Conservation (phyloP, 2,329 filamentous ascomycete species). For the Ophiostoma fasciatum region DNA sequence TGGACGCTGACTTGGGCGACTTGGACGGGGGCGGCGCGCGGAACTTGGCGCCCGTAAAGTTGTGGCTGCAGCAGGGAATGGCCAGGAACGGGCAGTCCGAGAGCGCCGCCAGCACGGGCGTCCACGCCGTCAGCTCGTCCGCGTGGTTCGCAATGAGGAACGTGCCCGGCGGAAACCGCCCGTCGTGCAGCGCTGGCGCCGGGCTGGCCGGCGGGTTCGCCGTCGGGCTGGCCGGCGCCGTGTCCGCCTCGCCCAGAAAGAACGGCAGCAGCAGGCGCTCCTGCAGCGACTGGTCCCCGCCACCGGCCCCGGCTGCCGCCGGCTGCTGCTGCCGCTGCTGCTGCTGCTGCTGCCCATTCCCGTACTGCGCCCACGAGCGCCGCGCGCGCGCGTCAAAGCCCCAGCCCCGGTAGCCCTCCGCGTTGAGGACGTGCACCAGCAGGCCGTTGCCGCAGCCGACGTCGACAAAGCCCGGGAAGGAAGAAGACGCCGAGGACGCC, state of each 20-base stretch:
- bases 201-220: neutral
- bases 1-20: conserved; percentile 24
- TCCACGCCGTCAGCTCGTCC: conserved; percentile 93
- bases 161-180: conserved; percentile 55
- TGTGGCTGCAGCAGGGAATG: conserved; percentile 91
- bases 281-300: conserved; percentile 12
- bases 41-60: conserved; percentile 60
- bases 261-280: conserved; percentile 26
- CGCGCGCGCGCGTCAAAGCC: conserved; percentile 82
- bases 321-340: too few species aligned
- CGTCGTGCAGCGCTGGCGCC: conserved; percentile 31
- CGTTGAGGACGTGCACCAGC: conserved; percentile 65
- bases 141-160: conserved; percentile 97
- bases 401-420: conserved; percentile 72
- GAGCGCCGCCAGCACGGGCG: conserved; percentile 67
- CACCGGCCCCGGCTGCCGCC: neutral
- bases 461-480: conserved; percentile 83
- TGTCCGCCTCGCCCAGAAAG: conserved; percentile 3
- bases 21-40: conserved; percentile 42
- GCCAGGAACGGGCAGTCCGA: conserved; percentile 72
- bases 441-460: conserved; percentile 93
- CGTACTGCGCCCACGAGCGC: conserved; percentile 73
- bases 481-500: neutral
- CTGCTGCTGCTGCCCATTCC: conserved; percentile 11
- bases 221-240: neutral